phyloP scores from a whole-genome alignment of 805 yeast genomes.

The Starmerella vitae region DNA sequence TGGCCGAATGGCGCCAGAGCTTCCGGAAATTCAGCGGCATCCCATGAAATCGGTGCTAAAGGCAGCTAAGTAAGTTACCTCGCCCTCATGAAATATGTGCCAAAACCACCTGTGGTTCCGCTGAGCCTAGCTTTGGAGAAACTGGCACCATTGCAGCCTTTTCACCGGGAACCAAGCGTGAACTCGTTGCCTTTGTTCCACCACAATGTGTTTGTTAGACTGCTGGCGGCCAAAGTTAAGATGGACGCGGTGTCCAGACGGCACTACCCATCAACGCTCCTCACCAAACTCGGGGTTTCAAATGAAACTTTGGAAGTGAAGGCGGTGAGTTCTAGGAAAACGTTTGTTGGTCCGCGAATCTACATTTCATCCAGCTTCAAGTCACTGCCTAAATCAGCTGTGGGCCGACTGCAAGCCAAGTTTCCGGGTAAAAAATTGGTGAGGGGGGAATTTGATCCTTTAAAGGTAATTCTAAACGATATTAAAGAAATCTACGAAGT shows the following conservation, averaged over 20 bases:
- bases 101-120: constrained; percentile 5
- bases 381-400: constrained; percentile 2
- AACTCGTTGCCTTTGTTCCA: constrained; percentile 13
- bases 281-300: constrained; percentile 27
- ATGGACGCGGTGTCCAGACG: constrained; percentile 29
- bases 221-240: constrained; percentile 35
- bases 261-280: constrained; percentile 31
- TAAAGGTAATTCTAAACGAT: constrained; percentile 4
- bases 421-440: background rate
- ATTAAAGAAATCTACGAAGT: background rate
- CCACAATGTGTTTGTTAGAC: constrained; percentile 30
- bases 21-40: constrained; percentile 10
- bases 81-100: constrained; percentile 2
- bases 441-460: constrained; percentile 1
- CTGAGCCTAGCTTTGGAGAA: constrained; percentile 5
- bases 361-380: constrained; percentile 6
- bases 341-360: constrained; percentile 8
- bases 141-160: background rate
- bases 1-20: constrained; percentile 34
- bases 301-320: constrained; percentile 12
- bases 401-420: background rate
- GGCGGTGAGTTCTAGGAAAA: constrained; percentile 2
- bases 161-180: constrained; percentile 3
- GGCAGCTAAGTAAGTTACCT: background rate
- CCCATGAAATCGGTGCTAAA: background rate